Base-by-base conservation (phyloP, 1,139 yeast genomes). In the Torulaspora globosa region DNA sequence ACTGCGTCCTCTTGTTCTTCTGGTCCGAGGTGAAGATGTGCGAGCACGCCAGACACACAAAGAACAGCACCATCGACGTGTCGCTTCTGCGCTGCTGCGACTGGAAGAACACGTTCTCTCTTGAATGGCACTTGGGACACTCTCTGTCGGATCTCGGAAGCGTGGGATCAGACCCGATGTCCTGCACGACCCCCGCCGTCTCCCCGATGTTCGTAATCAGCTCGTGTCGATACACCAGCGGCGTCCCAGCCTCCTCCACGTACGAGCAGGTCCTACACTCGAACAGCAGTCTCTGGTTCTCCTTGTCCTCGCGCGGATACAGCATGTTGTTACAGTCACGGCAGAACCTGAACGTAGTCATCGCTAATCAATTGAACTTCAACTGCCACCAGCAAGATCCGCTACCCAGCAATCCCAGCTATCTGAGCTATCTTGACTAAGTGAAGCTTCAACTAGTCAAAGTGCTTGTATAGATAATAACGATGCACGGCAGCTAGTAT, bases 121-220 rank as follows among this genome's bases (percentile, higher is more conserved):
- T 81, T 52, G 85, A 84, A 56, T 80, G 84, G 67, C 99, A 92
- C 47, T 77, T 74, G 1, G 97, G 96, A 67, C 99, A 92, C 59
- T 86, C 94, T 64, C 86, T 86, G 66, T 90, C 92, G 2, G 96
- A 84, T 58, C 97, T 76, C 44, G 98, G 97, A 63, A 90, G 79
- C 3, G 98, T 92, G 11, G 98, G 98, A 67, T 92, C 99, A 33
- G 82, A 76, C 1, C 97, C 97, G 56, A 94, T 86, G 66, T 94
- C 98, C 63, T 88, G 95, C 36, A 94, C 96, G 47, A 89, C 96
- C 58, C 98, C 98, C 1, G 98, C 98, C 1, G 97, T 92, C 62
- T 89, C 97, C 57, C 92, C 71, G 42, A 69, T 87, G 58, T 85
- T 84, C 16, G 97, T 80, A 56, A 88, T 85, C 68, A 92, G 76